Base-by-base conservation (phyloP, 768 basidiomycete species). In the Tylopilus balloui region DNA sequence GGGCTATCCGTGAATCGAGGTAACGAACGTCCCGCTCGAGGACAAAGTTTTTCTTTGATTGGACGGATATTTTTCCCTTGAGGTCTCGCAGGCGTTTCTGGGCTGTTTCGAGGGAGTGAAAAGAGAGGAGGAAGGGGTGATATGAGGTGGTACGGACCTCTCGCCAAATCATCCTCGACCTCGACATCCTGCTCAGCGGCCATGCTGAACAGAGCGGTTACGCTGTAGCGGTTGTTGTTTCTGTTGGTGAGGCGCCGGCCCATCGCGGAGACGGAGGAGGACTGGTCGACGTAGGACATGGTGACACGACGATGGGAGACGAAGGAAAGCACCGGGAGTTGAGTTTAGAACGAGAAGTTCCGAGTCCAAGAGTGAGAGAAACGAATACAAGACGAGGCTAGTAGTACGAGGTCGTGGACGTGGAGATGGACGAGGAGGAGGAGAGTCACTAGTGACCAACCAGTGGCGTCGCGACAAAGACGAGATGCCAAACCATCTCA, bases 31-130 rank as follows among this genome's bases (percentile, higher is more conserved):
- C 96, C 38, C 96, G 86, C 68, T 99, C 96, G 11, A 99, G 80
- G 34, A 99, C 96, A 61, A 99, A 99, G 73, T 99, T 99, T 83
- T 97, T 98, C 79, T 99, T 99, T 47, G 92, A 94, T 72, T 98
- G 96, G 0, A 92, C 88, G 13, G 96, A 98, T 52, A 99, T 99
- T 65, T 93, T 89, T 23, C 86, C 81, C 73, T 99, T 99, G 55
- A 99, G 78, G 60, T 99, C 96, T 25, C 96, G 79, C 25, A 99
- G 75, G 40, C 95, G 92, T 70, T 95, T 97, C 75, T 99, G 96
- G 42, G 96, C 96, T 92, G 65, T 42, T 21, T 37, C n/a, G 38
- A 25, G 35, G 28, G 1, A 0, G 48, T 54, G 19, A 48, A 25
- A 10, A n/a, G 15, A 27, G 25, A 3, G 6, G n/a, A 1, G 17